These are phyloP conservation scores for Ophiostoma tasmaniense DNA, from an alignment of 2,329 filamentous ascomycete genomes.

Conservation along the genomic window DNA sequence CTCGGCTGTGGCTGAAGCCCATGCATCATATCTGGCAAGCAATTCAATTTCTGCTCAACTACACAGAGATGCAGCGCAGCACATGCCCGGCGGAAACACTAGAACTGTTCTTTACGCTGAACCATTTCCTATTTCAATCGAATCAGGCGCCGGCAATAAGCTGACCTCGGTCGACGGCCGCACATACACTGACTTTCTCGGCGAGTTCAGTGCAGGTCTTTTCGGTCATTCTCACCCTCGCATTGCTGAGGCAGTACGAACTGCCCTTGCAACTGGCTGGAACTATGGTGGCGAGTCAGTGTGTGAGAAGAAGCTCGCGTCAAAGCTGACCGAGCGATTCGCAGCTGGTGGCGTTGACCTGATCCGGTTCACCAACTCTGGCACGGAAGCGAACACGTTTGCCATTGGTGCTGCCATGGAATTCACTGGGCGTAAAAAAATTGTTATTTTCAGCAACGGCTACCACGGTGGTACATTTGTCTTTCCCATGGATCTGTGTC, in stretches of 20 bases:
- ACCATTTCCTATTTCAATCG: conserved; percentile 31
- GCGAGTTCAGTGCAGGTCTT: conserved; percentile 54
- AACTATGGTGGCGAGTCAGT: conserved; percentile 44
- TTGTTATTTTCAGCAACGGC: conserved; percentile 42
- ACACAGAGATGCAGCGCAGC: conserved; percentile 10
- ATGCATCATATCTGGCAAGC: conserved; percentile 13
- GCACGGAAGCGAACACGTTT: conserved; percentile 54
- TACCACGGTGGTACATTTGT: conserved; percentile 42
- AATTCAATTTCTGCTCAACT: conserved; percentile 14
- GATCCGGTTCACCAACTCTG: conserved; percentile 55
- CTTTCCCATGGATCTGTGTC: conserved; percentile 25
- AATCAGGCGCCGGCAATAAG: conserved; percentile 23
- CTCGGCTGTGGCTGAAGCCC: conserved; percentile 13
- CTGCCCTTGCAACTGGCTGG: conserved; percentile 32
- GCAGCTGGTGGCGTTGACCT: conserved; percentile 35
- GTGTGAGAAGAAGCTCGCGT: conserved; percentile 44
- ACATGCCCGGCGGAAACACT: conserved; percentile 34
- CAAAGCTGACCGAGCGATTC: conserved; percentile 44
- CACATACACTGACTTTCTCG: conserved; percentile 25
- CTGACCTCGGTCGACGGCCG: conserved; percentile 27
- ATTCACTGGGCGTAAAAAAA: conserved; percentile 35
- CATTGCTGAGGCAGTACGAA: conserved; percentile 10
- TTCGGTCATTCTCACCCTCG: conserved; percentile 36
- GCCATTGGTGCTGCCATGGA: conserved; percentile 44
- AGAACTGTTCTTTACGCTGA: conserved; percentile 34